Base-by-base conservation (phyloP, 2,329 filamentous ascomycete genomes). In the Clarireedia paspali region DNA sequence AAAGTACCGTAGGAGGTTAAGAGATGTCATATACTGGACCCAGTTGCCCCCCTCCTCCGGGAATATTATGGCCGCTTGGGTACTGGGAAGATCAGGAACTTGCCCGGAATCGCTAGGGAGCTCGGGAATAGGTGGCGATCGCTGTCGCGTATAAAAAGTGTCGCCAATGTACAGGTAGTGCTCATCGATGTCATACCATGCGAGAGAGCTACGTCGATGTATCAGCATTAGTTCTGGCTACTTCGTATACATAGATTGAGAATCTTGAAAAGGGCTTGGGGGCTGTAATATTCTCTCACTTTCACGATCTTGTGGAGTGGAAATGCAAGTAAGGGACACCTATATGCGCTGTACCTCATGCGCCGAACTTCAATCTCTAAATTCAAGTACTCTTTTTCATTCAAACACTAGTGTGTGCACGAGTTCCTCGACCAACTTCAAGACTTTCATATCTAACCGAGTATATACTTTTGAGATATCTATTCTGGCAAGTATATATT, bases 81-180 rank as follows among this genome's bases (percentile, higher is more conserved):
- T 57, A 20, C 60, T 55, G 27, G 59, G 61, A 2, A 63, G 49
- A 10, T 55, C 59, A 5, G 59, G 59, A 0, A 60, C 56, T 44
- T 61, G 56, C 10, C 56, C 59, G 2, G 45, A 39, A 39, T 59
- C 55, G 45, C 58, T 39, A 20, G 63, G 63, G 57, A 72, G 66
- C 17, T 60, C 64, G 14, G 70, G 67, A n/a, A 66, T 63, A 0
- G 65, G 63, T 14, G 64, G 62, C 4, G 48, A 44, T 44, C 59
- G 54, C 40, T 63, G 60, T 23, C 64, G 63, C 52, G 73, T 71
- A 60, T 77, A 77, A 54, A 76, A 69, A 5, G 71, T 73, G 53
- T 78, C 75, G 5, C 75, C 75, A 5, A 76, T 72, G 53, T 72
- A 78, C 0, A 78, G 62, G 47, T 71, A 66, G 36, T 72, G 69